Conservation (phyloP, 2,329 filamentous ascomycete genomes). For the Clarireedia paspali region DNA sequence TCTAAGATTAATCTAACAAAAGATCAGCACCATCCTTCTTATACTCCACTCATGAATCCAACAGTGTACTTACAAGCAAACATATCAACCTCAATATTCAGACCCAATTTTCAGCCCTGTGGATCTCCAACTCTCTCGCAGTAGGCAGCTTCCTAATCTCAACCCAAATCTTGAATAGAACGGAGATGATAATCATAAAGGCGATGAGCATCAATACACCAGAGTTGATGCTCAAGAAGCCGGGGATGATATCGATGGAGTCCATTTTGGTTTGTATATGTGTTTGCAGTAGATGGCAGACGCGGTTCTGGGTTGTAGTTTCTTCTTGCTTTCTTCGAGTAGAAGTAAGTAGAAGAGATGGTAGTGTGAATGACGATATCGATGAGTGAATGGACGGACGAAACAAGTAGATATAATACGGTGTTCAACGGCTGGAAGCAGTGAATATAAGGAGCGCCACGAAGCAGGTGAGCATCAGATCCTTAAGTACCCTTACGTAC, state of each 20-base stretch:
- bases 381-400: neutral
- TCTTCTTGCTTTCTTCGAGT: neutral
- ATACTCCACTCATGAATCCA: no score
- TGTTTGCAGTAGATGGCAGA: neutral
- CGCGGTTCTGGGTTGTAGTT: neutral
- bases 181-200: conserved; percentile 1
- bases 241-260: conserved; percentile 5
- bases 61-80: no score
- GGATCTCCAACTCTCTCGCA: neutral
- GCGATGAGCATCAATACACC: conserved; percentile 1
- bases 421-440: no score
- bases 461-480: no score
- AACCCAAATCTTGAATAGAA: conserved; percentile 1
- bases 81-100: neutral
- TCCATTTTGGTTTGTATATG: neutral
- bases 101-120: neutral
- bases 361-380: no score
- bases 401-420: no score
- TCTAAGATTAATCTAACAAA: no score
- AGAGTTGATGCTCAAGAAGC: conserved; percentile 1
- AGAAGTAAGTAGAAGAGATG: neutral
- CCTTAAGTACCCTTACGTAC: no score
- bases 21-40: no score
- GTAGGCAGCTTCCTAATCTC: conserved; percentile 1
- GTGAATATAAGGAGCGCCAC: no score